Evolutionary conservation across 352 stramenopile species (phyloP), one percentile per base, ranked within the genome.

Genomic region (Phytophthora litchii): DNA sequence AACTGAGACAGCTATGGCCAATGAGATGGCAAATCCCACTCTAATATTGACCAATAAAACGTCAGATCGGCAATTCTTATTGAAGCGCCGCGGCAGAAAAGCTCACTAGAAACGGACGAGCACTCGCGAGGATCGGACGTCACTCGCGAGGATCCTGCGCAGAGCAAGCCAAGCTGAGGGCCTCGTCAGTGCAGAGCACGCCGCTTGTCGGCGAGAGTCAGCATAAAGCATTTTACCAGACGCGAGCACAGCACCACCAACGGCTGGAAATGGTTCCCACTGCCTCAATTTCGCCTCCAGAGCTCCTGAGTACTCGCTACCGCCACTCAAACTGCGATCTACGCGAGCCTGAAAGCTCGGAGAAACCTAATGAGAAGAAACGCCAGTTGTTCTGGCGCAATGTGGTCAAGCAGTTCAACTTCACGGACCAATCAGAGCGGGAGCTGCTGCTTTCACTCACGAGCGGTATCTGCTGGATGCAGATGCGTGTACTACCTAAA

Each of bases 351-450:
- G 51, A 45, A 10, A 54, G 56, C 19, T 42, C 47, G 21, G 40
- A 34, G 29, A 9, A 1, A 12, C 29, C 29, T 12, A 9, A 7
- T 17, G 50, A 75, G 42, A 64, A 54, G 46, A 86, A 84, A 29
- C 75, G 81, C 2, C 70, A 81, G 32, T 37, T 69, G 23, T 93
- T 94, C 56, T 94, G 86, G 86, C 79, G 80, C 21, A 84, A 92
- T 50, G 70, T 94, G 35, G 72, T 94, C 13, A 83, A 83, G 43
- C 80, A 91, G 43, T 87, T 91, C 67, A 92, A 91, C 60, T 93
- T 94, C 55, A 70, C 76, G 27, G 60, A 86, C 57, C 73, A 83
- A 55, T 71, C 66, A 43, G 86, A 94, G 60, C 80, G 82, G 13
- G 51, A 65, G 43, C 51, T 83, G 36, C 42, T 94, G 23, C 62